A percentile compares a stretch with the other conserved stretches of the same genome.
Conservation (phyloP, 495 filamentous ascomycete genomes). For the Glonium stellatum region DNA sequence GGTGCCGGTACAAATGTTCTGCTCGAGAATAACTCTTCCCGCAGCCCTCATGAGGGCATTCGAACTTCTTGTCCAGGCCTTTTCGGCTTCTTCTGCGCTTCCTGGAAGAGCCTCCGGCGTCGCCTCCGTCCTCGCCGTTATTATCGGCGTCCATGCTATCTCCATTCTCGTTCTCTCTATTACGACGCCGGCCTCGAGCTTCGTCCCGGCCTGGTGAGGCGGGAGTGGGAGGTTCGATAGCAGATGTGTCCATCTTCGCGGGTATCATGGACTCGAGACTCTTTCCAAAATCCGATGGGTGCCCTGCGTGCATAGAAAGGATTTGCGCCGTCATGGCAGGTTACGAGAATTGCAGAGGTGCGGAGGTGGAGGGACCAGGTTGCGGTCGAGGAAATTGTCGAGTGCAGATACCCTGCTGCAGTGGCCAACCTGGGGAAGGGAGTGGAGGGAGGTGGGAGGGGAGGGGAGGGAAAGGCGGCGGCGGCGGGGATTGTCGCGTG, state of each 20-base stretch:
- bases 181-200: constrained; percentile 20
- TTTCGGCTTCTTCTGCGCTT: constrained; percentile 82
- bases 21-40: constrained; percentile 95
- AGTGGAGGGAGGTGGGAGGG: too few relatives aligned
- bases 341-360: neutral
- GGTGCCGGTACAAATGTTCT: constrained; percentile 94
- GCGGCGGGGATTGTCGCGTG: constrained; percentile 14
- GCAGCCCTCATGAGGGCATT: constrained; percentile 81
- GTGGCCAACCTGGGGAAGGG: too few relatives aligned
- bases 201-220: constrained; percentile 23
- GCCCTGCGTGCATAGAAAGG: constrained; percentile 27
- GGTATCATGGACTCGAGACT: constrained; percentile 17
- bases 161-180: constrained; percentile 18
- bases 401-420: neutral
- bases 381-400: neutral
- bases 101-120: constrained; percentile 40
- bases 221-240: constrained; percentile 15
- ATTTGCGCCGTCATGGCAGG: constrained; percentile 30
- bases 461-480: neutral
- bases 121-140: constrained; percentile 18
- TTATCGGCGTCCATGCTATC: constrained; percentile 13
- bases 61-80: constrained; percentile 88
- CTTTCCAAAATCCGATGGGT: constrained; percentile 29
- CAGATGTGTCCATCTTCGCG: constrained; percentile 22
- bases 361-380: neutral